Conservation (phyloP, 1,139 yeast genomes). For the Candida smagusa region DNA sequence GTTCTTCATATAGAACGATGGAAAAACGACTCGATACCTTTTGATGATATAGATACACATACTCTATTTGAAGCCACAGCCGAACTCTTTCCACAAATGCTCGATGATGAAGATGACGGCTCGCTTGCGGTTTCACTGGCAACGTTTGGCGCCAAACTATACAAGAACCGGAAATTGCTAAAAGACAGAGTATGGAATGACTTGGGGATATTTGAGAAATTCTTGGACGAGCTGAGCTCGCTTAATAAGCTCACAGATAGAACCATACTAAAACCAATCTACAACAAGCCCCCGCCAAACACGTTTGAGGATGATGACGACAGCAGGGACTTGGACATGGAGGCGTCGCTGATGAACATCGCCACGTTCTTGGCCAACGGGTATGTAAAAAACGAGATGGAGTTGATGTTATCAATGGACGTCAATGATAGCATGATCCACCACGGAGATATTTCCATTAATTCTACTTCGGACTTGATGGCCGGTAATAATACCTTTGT, state of each 20-base stretch:
- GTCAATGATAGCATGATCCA: constrained; percentile 31
- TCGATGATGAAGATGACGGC: constrained; percentile 45
- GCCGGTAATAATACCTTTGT: constrained; percentile 30
- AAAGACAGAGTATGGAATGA: constrained; percentile 39
- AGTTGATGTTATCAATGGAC: constrained; percentile 15
- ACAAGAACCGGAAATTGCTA: constrained; percentile 30
- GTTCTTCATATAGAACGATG: constrained; percentile 42
- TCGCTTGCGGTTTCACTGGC: constrained; percentile 35
- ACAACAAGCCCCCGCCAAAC: constrained; percentile 14
- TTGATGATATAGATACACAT: constrained; percentile 42
- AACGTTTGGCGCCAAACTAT: constrained; percentile 37
- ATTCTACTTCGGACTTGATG: constrained; percentile 28
- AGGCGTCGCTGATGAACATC: constrained; percentile 13
- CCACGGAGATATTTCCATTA: constrained; percentile 30
- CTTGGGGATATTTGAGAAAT: constrained; percentile 28
- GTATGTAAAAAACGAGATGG: constrained; percentile 16
- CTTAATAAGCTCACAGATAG: constrained; percentile 23
- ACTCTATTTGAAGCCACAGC: constrained; percentile 36
- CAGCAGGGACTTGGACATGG: neutral
- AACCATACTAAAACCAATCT: constrained; percentile 31
- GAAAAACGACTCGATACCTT: constrained; percentile 41
- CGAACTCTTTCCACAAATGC: constrained; percentile 32
- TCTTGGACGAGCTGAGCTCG: constrained; percentile 20
- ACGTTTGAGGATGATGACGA: constrained; percentile 11
- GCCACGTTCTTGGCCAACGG: constrained; percentile 41